Base-by-base conservation (phyloP, 1,284 basidiomycete genomes). In the Cutaneotrichosporon sp. region DNA sequence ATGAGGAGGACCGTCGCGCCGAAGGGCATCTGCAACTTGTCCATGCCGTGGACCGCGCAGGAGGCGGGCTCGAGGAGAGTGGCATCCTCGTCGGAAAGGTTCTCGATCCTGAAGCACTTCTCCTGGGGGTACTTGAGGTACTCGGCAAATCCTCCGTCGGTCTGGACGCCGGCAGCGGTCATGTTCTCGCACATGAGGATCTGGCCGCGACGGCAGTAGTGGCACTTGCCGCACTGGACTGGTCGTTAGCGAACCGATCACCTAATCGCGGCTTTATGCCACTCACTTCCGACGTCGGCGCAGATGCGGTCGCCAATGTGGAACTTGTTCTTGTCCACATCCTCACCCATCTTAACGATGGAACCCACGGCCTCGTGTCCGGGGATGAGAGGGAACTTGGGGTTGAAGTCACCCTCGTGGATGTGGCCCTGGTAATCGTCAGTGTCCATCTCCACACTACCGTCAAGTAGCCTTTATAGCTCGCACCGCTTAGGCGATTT, bases 21-120 rank as follows among this genome's bases (percentile, higher is more conserved):
- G 56, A 89, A 85, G 16, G 84, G 80, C 25, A 86, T 82, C 55
- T 79, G 80, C 49, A 92, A 80, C 68, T 87, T 88, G 77, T 91
- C 90, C 55, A 90, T 80, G 12, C 89, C 89, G 74, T 92, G 90
- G 49, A 92, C 81, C 16, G 89, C 89, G 68, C 89, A 92, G 14
- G 88, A 84, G 4, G 88, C 86, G 17, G 89, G 89, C 71, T 92
- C 89, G 49, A 91, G 77, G n/a, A 92, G 80, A 4, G 87, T 90
- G 0, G 89, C 85, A 64, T 91, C 87, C 72, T 88, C 85, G 64
- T 91, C 88, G n/a, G 83, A 80, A 39, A 91, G 79, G 74, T 90
- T 90, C 65, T 85, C 74, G 68, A 91, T 86, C 74, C 86, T 86
- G 80, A 86, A 91, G 26, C 88, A 79, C 69, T 90, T 90, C 67